phyloP scores from a whole-genome alignment of 768 basidiomycete genomes.

The Holtermanniella nyarrowii region DNA sequence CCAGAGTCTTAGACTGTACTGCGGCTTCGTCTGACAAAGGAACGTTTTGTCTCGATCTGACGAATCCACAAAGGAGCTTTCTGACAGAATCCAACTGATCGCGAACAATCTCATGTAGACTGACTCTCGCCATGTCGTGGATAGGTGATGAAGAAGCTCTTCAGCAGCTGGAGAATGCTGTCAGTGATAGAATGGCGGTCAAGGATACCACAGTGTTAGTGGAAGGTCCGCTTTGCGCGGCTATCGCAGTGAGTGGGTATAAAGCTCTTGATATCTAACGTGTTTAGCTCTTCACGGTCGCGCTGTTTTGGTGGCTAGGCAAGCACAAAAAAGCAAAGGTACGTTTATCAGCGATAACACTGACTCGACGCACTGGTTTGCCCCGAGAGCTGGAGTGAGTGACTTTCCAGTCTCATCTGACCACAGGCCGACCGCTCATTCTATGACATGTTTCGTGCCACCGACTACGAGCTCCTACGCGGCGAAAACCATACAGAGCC shows the following conservation, averaged over 20 bases:
- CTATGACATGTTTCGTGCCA: neutral
- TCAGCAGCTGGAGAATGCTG: neutral
- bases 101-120: neutral
- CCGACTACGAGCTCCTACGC: neutral
- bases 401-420: neutral
- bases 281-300: neutral
- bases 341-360: neutral
- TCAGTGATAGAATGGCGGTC: neutral
- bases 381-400: neutral
- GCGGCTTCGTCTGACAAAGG: no score
- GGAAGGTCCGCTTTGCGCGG: neutral
- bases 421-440: neutral
- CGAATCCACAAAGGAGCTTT: no score
- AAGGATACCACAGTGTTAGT: neutral
- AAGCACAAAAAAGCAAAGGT: neutral
- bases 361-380: neutral
- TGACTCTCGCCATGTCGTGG: neutral
- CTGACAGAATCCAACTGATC: no score
- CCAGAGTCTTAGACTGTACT: no score
- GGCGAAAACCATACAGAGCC: neutral
- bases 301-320: neutral
- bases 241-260: neutral
- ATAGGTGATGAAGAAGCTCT: neutral
- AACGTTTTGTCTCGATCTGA: no score
- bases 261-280: no score